Conservation (phyloP, 2,329 filamentous ascomycete genomes). For the Chrysoporthe cubensis region DNA sequence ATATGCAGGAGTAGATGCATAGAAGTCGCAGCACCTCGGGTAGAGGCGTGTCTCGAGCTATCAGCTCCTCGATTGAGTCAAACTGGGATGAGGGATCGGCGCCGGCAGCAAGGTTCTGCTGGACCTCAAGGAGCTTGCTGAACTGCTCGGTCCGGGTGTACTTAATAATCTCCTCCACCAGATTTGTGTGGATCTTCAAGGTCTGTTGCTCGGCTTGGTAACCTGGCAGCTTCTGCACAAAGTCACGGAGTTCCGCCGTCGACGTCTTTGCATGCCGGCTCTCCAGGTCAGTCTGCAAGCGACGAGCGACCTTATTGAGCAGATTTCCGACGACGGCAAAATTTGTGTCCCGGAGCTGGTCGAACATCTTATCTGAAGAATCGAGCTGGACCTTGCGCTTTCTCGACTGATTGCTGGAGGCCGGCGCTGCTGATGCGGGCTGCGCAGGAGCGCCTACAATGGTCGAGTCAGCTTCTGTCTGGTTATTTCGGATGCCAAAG, state of each 20-base stretch:
- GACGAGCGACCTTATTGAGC: constrained; percentile 87
- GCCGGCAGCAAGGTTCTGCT: constrained; percentile 92
- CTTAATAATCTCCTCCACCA: constrained; percentile 95
- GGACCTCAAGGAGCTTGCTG: constrained; percentile 84
- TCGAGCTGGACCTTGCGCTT: constrained; percentile 91
- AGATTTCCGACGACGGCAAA: constrained; percentile 91
- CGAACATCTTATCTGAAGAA: constrained; percentile 85
- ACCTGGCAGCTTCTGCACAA: constrained; percentile 89
- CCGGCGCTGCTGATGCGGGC: constrained; percentile 57
- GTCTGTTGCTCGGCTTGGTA: constrained; percentile 94
- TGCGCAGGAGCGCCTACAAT: constrained; percentile 78
- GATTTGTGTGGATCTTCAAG: constrained; percentile 85
- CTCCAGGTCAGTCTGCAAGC: constrained; percentile 85
- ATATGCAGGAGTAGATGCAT: constrained; percentile 89
- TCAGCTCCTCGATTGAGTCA: constrained; percentile 91
- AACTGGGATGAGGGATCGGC: constrained; percentile 88
- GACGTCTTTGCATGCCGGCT: constrained; percentile 84
- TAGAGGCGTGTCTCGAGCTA: constrained; percentile 81
- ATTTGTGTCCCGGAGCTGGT: constrained; percentile 86
- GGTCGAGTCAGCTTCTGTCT: constrained; percentile 89
- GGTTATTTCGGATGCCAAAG: constrained; percentile 89
- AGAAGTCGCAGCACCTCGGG: constrained; percentile 81
- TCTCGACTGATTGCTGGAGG: constrained; percentile 59
- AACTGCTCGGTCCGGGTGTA: constrained; percentile 89
- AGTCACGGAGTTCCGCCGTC: constrained; percentile 88